Conservation (phyloP, 371 early-diverging fungal genomes). For the Lichtheimia hyalospora region DNA sequence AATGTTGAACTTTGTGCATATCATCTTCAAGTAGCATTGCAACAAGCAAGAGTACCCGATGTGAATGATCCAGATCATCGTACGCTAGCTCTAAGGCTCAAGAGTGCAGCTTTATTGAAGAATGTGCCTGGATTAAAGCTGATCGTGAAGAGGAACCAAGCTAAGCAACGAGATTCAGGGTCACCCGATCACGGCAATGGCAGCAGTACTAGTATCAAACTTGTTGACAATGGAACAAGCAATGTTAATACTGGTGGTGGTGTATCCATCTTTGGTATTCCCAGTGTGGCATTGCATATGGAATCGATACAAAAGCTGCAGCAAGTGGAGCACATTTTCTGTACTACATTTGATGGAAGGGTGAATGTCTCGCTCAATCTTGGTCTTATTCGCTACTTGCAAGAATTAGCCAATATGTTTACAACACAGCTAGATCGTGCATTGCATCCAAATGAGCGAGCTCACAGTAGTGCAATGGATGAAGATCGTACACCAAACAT, state of each 20-base stretch:
- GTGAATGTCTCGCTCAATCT: conserved; percentile 78
- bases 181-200: conserved; percentile 1
- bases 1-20: conserved; percentile 58
- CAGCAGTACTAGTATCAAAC: not conserved
- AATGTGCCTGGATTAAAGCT: conserved; percentile 38
- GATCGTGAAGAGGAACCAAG: conserved; percentile 21
- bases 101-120: conserved; percentile 44
- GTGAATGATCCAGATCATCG: conserved; percentile 22
- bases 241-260: conserved; percentile 29
- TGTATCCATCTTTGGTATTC: conserved; percentile 66
- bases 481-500: not conserved
- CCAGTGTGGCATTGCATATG: conserved; percentile 50
- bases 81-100: conserved; percentile 24
- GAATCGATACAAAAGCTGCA: conserved; percentile 35
- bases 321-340: conserved; percentile 52
- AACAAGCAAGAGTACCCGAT: conserved; percentile 8
- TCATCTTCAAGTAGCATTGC: conserved; percentile 22
- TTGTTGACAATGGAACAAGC: not conserved
- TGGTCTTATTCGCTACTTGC: conserved; percentile 69
- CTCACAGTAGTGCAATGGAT: not conserved
- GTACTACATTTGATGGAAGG: conserved; percentile 63
- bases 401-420: conserved; percentile 54
- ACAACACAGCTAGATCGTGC: conserved; percentile 39
- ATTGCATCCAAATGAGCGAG: conserved; percentile 8
- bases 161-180: conserved; percentile 1